Percentiles rank a stretch among this genome's conserved stretches.
Conservation (phyloP, 495 filamentous ascomycete species). For the Tuber indicum region DNA sequence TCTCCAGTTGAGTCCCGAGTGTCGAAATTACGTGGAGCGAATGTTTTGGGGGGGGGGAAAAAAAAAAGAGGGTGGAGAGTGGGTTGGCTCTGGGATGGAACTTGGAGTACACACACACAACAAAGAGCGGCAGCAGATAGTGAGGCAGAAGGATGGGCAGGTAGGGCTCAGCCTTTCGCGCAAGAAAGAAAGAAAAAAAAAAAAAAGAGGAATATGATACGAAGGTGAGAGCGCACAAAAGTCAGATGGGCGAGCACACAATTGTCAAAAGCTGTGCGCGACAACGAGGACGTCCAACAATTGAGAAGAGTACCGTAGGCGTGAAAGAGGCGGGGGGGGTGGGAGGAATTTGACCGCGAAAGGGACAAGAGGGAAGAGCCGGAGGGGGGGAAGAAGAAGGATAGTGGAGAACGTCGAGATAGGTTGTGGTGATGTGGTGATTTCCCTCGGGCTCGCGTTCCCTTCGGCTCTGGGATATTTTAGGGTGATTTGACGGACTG, state of each 20-base stretch:
- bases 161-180: slow-evolving; percentile 18
- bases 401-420: not conserved
- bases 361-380: slow-evolving; percentile 27
- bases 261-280: slow-evolving; percentile 1
- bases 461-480: slow-evolving; percentile 19
- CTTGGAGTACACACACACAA: slow-evolving; percentile 20
- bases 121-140: slow-evolving; percentile 29
- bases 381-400: slow-evolving; percentile 10
- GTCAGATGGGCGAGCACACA: slow-evolving; percentile 19
- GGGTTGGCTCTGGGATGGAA: not conserved
- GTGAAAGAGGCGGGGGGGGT: slow-evolving; percentile 21
- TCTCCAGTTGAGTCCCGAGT: not conserved
- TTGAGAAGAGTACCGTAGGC: slow-evolving; percentile 20
- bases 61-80: not conserved
- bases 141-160: slow-evolving; percentile 18
- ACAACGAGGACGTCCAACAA: slow-evolving; percentile 25
- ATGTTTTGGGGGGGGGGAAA: not conserved
- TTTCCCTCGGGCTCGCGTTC: slow-evolving; percentile 13
- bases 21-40: not conserved
- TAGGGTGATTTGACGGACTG: slow-evolving; percentile 13
- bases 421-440: not conserved
- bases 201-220: slow-evolving; percentile 23
- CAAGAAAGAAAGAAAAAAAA: slow-evolving; percentile 25
- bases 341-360: slow-evolving; percentile 37
- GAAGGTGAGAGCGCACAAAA: slow-evolving; percentile 21